Evolutionary conservation across 352 stramenopile species (phyloP).

Genomic region (Phytophthora capsici): DNA sequence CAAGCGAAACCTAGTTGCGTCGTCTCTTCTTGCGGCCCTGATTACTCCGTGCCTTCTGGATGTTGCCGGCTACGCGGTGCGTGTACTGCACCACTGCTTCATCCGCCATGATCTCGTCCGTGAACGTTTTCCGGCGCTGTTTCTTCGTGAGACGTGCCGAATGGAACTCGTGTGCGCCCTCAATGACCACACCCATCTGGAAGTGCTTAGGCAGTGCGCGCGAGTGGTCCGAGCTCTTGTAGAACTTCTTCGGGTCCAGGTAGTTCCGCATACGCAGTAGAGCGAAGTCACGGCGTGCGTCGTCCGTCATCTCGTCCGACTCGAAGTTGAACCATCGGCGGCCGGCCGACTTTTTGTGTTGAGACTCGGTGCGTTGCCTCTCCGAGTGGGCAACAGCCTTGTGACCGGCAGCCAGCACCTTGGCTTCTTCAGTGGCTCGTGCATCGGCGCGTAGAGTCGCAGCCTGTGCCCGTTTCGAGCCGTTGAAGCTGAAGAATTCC

Average conservation of each 20-base stretch:
- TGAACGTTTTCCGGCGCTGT: conserved; percentile 92
- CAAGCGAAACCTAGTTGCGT: conserved; percentile 28
- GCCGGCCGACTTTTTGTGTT: conserved; percentile 62
- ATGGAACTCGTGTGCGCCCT: conserved; percentile 92
- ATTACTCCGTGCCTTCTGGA: conserved; percentile 60
- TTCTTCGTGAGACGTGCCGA: conserved; percentile 92
- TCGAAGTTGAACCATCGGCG: conserved; percentile 94
- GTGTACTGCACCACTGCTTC: conserved; percentile 83
- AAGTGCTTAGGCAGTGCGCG: conserved; percentile 89
- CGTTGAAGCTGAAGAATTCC: conserved; percentile 41
- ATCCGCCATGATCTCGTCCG: conserved; percentile 96
- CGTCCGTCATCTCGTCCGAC: conserved; percentile 88
- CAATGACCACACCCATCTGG: conserved; percentile 93
- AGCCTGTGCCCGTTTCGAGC: conserved; percentile 22
- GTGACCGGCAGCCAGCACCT: conserved; percentile 47
- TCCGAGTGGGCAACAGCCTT: conserved; percentile 50
- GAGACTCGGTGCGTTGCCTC: conserved; percentile 57
- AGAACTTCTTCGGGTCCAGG: conserved; percentile 97
- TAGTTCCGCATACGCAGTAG: conserved; percentile 96
- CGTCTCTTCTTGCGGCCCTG: conserved; percentile 52
- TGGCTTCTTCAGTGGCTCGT: conserved; percentile 54
- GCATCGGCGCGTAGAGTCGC: conserved; percentile 47
- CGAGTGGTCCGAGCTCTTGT: conserved; percentile 93
- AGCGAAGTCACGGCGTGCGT: conserved; percentile 90
- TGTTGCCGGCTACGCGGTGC: conserved; percentile 81